A percentile compares a stretch with the other conserved stretches of the same genome.
Evolutionary conservation across 2,329 filamentous ascomycete species (phyloP).

Genomic region (Aciculosporium take): DNA sequence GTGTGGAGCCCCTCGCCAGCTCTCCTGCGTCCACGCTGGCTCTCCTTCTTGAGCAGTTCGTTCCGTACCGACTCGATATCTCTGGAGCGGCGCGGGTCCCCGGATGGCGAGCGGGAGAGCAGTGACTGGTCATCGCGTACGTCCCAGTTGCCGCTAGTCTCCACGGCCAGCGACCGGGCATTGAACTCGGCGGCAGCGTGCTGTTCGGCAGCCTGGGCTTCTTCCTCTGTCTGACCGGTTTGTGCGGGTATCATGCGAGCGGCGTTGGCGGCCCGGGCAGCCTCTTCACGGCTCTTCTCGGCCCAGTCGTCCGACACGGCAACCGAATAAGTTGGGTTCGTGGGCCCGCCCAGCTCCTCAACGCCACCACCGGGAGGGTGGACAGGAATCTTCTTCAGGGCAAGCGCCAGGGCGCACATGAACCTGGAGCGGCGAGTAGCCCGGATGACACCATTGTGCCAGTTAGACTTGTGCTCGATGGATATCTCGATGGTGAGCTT

Average conservation of each 20-base stretch:
- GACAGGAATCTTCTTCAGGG: slow-evolving; percentile 78
- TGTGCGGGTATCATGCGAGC: slow-evolving; percentile 46
- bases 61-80: slow-evolving; percentile 25
- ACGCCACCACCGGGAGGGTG: slow-evolving; percentile 62
- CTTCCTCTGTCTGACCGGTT: slow-evolving; percentile 14
- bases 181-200: slow-evolving; percentile 32
- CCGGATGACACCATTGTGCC: slow-evolving; percentile 74
- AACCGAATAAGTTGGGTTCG: slow-evolving; percentile 72
- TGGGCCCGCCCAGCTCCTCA: slow-evolving; percentile 46
- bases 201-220: slow-evolving; percentile 24
- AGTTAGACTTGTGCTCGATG: slow-evolving; percentile 86
- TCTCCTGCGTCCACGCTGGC: slow-evolving; percentile 34
- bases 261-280: slow-evolving; percentile 46
- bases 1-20: slow-evolving; percentile 31
- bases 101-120: slow-evolving; percentile 15
- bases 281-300: slow-evolving; percentile 44
- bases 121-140: slow-evolving; percentile 7
- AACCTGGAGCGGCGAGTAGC: slow-evolving; percentile 81
- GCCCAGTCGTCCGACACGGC: slow-evolving; percentile 57
- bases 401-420: slow-evolving; percentile 81
- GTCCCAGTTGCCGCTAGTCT: slow-evolving; percentile 13
- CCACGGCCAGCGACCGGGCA: slow-evolving; percentile 17
- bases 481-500: slow-evolving; percentile 73
- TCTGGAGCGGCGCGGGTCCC: slow-evolving; percentile 21
- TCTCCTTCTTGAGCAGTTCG: slow-evolving; percentile 26